Evolutionary conservation across 192 early-diverging fungal genomes (phyloP), one percentile per base, ranked within the genome.

Genomic region (Phycomyces blakesleeanus): DNA sequence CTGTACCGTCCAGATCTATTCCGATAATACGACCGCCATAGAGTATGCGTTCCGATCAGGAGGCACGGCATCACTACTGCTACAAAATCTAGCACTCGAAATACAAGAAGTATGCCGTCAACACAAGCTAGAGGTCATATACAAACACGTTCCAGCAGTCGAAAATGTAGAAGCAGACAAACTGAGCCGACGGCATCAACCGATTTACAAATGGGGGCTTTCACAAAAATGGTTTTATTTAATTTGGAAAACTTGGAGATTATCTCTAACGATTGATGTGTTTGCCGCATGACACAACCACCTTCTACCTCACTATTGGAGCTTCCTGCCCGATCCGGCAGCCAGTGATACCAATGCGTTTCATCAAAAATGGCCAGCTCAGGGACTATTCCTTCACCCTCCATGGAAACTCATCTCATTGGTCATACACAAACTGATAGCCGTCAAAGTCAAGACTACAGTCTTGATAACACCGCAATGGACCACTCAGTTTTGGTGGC

Each of bases 1-100:
- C 20, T 18, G 20, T 1, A 27, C 0, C 2, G 55, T 42, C n/a
- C 18, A 55, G 7, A 11, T 63, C 7, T 63, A 29, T 34, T 42
- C 54, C 0, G 67, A 69, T 55, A 69, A 57, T 24, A 69, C 37
- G 1, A 69, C 67, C 20, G 59, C 60, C n/a, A 11, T 69, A 11
- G 62, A 69, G 27, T 69, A 69, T 42, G 40, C 22, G 26, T 61
- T 38, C 26, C 56, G 57, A 42, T 37, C 14, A 10, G 67, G 67
- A 7, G 60, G 67, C 1, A 63, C 67, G 12, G 11, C 60, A 8
- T 69, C 67, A 9, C 5, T 25, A 12, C 9, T 44, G 6, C 50
- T 68, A 5, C 67, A 68, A 20, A 18, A 38, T 8, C 44, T 68
- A 14, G 67, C 67, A 38, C 10, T 68, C 12, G 14, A 68, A 18